A percentile compares a stretch with the other conserved stretches of the same genome.
These are phyloP conservation scores for Phytomonas francai DNA, from an alignment of 208 protist species.

Conservation along the genomic window DNA sequence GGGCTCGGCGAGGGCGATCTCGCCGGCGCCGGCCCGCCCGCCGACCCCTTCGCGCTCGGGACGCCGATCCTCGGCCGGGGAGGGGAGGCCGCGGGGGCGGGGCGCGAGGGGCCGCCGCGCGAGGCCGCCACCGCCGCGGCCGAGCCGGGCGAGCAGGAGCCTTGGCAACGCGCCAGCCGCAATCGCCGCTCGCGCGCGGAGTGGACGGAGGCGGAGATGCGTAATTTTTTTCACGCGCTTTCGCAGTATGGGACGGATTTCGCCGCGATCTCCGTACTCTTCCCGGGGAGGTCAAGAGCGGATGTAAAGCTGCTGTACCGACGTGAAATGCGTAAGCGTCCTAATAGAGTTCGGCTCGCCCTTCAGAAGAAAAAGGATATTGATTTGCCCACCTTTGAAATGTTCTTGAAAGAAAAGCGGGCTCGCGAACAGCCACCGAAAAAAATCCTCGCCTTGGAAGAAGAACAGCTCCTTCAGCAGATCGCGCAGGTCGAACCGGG, in stretches of 20 bases:
- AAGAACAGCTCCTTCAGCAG: slow-evolving; percentile 40
- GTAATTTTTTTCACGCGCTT: slow-evolving; percentile 72
- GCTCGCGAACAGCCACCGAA: slow-evolving; percentile 20
- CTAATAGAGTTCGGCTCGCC: slow-evolving; percentile 40
- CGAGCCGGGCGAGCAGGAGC: background rate
- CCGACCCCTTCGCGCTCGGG: background rate
- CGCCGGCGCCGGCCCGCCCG: background rate
- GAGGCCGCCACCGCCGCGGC: background rate
- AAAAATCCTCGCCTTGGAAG: slow-evolving; percentile 45
- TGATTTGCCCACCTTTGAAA: slow-evolving; percentile 57
- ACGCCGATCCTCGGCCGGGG: slow-evolving; percentile 9
- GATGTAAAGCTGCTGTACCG: slow-evolving; percentile 84
- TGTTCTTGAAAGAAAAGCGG: slow-evolving; percentile 31
- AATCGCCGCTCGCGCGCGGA: slow-evolving; percentile 14
- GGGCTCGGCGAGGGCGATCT: background rate
- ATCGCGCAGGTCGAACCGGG: slow-evolving; percentile 21
- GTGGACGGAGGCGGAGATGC: slow-evolving; percentile 73
- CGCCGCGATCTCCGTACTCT: slow-evolving; percentile 71
- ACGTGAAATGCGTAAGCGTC: slow-evolving; percentile 55
- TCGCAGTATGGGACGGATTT: slow-evolving; percentile 89
- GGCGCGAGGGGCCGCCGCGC: slow-evolving; percentile 5
- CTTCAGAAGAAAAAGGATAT: slow-evolving; percentile 43
- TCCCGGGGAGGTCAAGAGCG: slow-evolving; percentile 38
- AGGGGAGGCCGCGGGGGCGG: background rate
- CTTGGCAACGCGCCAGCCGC: background rate